Evolutionary conservation across 2,329 filamentous ascomycete genomes (phyloP), one percentile per base, ranked within the genome.

Genomic region (Fonsecaea pugnacius): DNA sequence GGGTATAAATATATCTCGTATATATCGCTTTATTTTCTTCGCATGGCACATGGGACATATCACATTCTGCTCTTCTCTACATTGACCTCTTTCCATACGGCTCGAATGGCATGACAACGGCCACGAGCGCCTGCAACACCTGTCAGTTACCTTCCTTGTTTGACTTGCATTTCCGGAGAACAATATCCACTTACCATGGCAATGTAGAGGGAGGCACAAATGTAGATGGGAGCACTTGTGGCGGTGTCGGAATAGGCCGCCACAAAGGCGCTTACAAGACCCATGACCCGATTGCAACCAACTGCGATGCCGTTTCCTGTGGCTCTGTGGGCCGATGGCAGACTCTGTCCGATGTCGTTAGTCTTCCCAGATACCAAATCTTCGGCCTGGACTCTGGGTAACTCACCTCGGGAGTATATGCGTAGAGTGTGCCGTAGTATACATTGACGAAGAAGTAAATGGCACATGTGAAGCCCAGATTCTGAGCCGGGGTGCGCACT

Each of bases 261-360:
- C 16, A 70, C 85, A 8, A 91, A 82, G 0, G 89, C 88, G 9
- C 85, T 88, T 59, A 91, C 70, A 51, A 92, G 90, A 1, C 89
- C 89, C 89, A 91, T 91, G 69, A 91, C 74, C 1, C 89, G 82
- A 70, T 92, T 92, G 67, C 85, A 86, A 0, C 85, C 87, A 35
- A 91, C 89, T 0, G 88, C 85, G 50, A 92, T 83, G 1, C 89
- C 89, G 71, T 91, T 92, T 10, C 90, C 90, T 0, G 90, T 92
- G 0, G 89, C 88, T 2, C 90, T 82, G 71, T 92, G 89, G 0
- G 89, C 88, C 51, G 83, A 87, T 83, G 27, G 85, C 30, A 72
- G 57, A 61, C 62, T 64, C 65, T 67, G 27, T 18, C 38, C 21
- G 18, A 30, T 7, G n/a, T 21, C 32, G 57, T 59, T 30, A 59